Conservation (phyloP, 169 alveolate species). For the Cryptosporidium baileyi region DNA sequence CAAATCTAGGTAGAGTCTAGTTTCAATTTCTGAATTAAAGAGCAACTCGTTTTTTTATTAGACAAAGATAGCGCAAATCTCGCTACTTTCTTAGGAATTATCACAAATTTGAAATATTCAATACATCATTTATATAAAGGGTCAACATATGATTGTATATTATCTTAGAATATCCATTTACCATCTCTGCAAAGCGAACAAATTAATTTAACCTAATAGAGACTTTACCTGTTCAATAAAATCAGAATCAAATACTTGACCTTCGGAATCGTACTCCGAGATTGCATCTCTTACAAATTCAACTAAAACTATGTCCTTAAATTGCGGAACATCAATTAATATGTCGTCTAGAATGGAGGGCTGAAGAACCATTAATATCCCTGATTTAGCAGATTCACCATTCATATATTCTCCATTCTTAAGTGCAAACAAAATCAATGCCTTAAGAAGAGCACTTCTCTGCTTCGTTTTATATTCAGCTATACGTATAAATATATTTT, state of each 20-base stretch:
- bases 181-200: not conserved
- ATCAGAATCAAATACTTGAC: constrained; percentile 27
- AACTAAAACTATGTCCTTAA: constrained; percentile 51
- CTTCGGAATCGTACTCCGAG: constrained; percentile 24
- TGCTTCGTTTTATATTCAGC: constrained; percentile 56
- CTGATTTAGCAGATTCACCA: constrained; percentile 62
- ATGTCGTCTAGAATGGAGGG: constrained; percentile 29
- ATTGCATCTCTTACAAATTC: constrained; percentile 55
- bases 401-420: constrained; percentile 47
- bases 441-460: constrained; percentile 50
- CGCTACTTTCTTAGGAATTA: too few relatives aligned
- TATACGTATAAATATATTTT: constrained; percentile 63
- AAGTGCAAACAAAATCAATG: constrained; percentile 30
- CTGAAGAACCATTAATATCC: constrained; percentile 56
- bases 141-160: too few relatives aligned
- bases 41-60: too few relatives aligned
- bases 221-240: constrained; percentile 31
- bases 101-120: too few relatives aligned
- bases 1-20: too few relatives aligned
- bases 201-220: constrained; percentile 3
- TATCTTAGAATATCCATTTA: too few relatives aligned
- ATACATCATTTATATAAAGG: too few relatives aligned
- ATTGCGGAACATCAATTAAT: constrained; percentile 55
- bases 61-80: too few relatives aligned
- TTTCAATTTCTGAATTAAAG: too few relatives aligned